Evolutionary conservation across 2,329 filamentous ascomycete species (phyloP), one percentile per base, ranked within the genome.

Genomic region (Cercospora berteroae): DNA sequence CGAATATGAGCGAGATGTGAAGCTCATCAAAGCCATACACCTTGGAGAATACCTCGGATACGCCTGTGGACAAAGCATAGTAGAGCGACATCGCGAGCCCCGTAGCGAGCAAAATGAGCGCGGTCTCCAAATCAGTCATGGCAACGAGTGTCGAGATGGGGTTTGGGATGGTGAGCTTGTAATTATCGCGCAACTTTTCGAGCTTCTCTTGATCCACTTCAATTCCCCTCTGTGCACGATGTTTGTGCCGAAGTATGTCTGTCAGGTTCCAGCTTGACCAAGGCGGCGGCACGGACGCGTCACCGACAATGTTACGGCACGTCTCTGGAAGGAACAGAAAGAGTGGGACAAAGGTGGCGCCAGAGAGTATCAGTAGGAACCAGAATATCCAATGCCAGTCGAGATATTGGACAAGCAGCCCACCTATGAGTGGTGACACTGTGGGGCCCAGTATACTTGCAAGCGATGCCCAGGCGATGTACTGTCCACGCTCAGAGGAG

Each of bases 401-500:
- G 0, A 90, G 81, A 68, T 85, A 89, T 70, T 90, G 81, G 18
- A 84, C 83, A 18, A 92, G 77, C 1, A 91, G 70, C 0, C 89
- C 90, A 13, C 90, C 89, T 3, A 91, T 79, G 0, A 90, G 83
- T 0, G 89, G 88, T 0, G 86, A 81, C 6, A 90, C 74, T 3
- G 82, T 76, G 0, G 81, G 81, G 0, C 79, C 82, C 12, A 83
- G 60, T 44, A 88, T 86, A 63, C 85, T 81, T 16, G 85, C 88
- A 4, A 83, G 83, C 33, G 84, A 85, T n/a, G 88, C 86, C 67
- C 88, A 85, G 60, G 87, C 90, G 81, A 94, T 89, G 74, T 91
- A 94, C 65, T 84, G 86, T 2, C 91, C 92, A 72, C 92, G 82
- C 76, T 94, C 90, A 0, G 86, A 84, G 56, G 85, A 88, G 0